phyloP scores from a whole-genome alignment of 208 protist genomes.

The Angomonas deanei region DNA sequence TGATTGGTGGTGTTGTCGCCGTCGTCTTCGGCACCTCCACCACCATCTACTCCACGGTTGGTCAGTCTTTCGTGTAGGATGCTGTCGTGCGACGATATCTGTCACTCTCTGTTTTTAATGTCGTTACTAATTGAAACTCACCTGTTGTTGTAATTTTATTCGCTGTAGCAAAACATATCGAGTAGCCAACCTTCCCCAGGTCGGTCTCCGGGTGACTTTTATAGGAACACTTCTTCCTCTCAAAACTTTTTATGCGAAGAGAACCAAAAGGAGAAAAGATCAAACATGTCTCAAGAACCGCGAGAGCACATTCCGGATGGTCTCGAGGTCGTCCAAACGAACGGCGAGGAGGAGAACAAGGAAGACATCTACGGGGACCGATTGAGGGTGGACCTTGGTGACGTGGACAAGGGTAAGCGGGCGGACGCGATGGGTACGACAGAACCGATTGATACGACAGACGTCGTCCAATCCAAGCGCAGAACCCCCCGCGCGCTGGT shows the following conservation, averaged over 20 bases:
- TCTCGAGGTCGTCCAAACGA: no score
- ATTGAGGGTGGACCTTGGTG: not conserved
- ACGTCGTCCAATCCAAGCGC: no score
- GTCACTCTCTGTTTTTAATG: not conserved
- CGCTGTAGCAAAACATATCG: not conserved
- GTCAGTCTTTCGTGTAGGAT: not conserved
- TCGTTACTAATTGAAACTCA: not conserved
- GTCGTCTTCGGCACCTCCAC: constrained; percentile 31
- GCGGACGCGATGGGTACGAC: not conserved
- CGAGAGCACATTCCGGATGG: no score
- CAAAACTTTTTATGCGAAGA: not conserved
- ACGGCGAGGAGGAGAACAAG: not conserved
- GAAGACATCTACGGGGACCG: not conserved
- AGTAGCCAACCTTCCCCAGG: no score
- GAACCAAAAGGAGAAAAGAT: not conserved
- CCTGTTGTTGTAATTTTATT: not conserved
- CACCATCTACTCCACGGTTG: constrained; percentile 33
- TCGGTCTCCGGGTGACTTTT: not conserved
- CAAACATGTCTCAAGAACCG: no score
- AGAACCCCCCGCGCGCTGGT: not conserved
- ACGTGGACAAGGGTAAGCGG: not conserved
- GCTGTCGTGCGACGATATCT: not conserved
- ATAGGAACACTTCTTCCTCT: not conserved
- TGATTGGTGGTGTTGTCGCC: constrained; percentile 36
- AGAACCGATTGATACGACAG: not conserved